phyloP scores from a whole-genome alignment of 2,329 filamentous ascomycete genomes.

The Hymenotorrendiella dingleyae region DNA sequence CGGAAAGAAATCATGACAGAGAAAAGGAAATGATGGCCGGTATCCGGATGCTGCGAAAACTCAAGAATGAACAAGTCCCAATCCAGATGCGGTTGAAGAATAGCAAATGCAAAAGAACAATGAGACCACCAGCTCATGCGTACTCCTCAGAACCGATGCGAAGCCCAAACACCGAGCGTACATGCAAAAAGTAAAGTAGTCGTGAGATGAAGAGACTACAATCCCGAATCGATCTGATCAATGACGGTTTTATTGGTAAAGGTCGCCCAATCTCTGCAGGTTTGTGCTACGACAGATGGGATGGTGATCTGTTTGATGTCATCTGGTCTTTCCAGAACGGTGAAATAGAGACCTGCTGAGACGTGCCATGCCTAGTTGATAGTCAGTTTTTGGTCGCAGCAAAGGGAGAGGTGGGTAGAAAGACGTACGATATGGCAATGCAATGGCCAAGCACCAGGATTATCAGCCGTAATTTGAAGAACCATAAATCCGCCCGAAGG shows the following conservation, averaged over 20 bases:
- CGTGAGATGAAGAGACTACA: no score
- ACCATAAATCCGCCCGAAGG: slow-evolving; percentile 36
- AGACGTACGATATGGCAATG: slow-evolving; percentile 39
- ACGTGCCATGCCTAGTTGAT: slow-evolving; percentile 44
- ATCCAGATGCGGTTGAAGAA: no score
- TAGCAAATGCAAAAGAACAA: no score
- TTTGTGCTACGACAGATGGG: slow-evolving; percentile 46
- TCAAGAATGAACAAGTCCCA: no score
- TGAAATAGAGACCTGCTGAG: slow-evolving; percentile 34
- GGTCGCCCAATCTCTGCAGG: slow-evolving; percentile 45
- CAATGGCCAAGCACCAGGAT: slow-evolving; percentile 47
- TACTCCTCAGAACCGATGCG: no score
- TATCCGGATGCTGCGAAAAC: no score
- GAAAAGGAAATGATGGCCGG: no score
- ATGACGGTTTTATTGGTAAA: slow-evolving; percentile 21
- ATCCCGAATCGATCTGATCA: slow-evolving; percentile 30
- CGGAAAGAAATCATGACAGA: no score
- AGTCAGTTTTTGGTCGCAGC: background rate
- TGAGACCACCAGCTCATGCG: no score
- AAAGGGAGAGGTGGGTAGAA: background rate
- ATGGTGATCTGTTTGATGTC: slow-evolving; percentile 38
- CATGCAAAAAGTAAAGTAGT: no score
- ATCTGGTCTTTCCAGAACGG: slow-evolving; percentile 33
- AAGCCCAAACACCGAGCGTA: no score
- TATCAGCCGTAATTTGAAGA: slow-evolving; percentile 41